Evolutionary conservation across 768 basidiomycete species (phyloP), one percentile per base, ranked within the genome.

Genomic region (Boletus tomentosulus): DNA sequence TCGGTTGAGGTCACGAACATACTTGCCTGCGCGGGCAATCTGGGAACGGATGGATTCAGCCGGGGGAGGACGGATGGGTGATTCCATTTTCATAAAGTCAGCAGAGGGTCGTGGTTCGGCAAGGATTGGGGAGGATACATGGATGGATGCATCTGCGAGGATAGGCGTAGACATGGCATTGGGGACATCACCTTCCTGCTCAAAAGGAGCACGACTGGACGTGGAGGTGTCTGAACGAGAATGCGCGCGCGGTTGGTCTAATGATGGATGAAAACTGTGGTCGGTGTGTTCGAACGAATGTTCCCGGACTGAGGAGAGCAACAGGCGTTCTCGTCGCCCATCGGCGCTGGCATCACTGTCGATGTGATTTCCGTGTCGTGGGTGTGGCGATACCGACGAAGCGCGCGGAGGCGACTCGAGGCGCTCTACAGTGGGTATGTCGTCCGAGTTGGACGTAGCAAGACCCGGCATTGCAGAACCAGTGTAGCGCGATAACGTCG

Each of bases 31-130:
- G 13, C 75, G 73, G 2, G 60, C 61, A 28, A 79, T 44, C 39
- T 78, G 76, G 61, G 55, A 70, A 13, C 66, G 58, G 27, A 70
- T 57, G 12, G 69, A 71, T 42, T 71, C 67, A 8, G 68, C 66
- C 0, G 76, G 71, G 0, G 64, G 68, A 5, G 73, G 71, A 7
- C 74, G 74, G n/a, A 75, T 66, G 2, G 72, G 71, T 2, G 74
- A 69, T 6, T 73, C 70, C 78, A 81, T 79, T 56, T 78, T 78
- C 27, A 72, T 76, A 57, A 79, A 80, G 55, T 79, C 78, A 0
- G 77, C 66, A 4, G 72, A 75, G 12, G 69, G 75, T 16, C 67
- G 70, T 4, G 75, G 77, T 38, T 77, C 72, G 6, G 73, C 72
- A 37, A 73, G 66, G 30, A 75, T 56, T 0, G 76, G 77, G n/a